A percentile compares a stretch with the other conserved stretches of the same genome.
Conservation (phyloP, 129 eudicot genomes). For the Chrysanthemum makinoi region DNA sequence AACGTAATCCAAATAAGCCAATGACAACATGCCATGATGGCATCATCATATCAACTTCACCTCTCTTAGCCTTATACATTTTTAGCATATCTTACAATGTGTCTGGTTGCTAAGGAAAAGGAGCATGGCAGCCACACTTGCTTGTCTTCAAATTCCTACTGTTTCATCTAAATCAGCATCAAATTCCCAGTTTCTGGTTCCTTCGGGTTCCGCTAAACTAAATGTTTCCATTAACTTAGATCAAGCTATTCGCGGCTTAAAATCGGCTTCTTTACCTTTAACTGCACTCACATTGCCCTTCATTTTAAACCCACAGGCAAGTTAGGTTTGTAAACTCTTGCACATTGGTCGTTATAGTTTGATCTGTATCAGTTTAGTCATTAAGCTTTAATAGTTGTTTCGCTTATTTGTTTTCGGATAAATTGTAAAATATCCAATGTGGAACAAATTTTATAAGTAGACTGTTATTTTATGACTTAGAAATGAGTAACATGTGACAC, state of each 20-base stretch:
- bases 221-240: slow-evolving; percentile 18
- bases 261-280: slow-evolving; percentile 57
- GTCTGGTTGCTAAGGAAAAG: neutral
- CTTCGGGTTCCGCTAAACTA: slow-evolving; percentile 16
- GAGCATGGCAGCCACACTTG: slow-evolving; percentile 73
- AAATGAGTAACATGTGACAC: no score
- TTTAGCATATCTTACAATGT: neutral
- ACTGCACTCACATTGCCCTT: slow-evolving; percentile 60
- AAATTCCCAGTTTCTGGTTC: slow-evolving; percentile 22
- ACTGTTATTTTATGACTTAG: no score
- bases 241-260: slow-evolving; percentile 15
- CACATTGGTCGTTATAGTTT: no score
- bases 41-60: slow-evolving; percentile 4
- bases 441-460: no score
- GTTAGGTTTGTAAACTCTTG: neutral
- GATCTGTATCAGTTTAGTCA: no score
- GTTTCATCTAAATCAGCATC: slow-evolving; percentile 21
- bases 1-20: slow-evolving; percentile 3
- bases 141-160: slow-evolving; percentile 37
- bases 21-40: slow-evolving; percentile 7
- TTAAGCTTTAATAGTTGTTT: no score
- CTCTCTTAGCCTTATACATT: neutral
- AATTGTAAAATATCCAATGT: no score
- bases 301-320: slow-evolving; percentile 56
- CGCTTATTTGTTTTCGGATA: no score